These are phyloP conservation scores for Rosa rugosa DNA, from an alignment of 306 rosid species.

Conservation along the genomic window DNA sequence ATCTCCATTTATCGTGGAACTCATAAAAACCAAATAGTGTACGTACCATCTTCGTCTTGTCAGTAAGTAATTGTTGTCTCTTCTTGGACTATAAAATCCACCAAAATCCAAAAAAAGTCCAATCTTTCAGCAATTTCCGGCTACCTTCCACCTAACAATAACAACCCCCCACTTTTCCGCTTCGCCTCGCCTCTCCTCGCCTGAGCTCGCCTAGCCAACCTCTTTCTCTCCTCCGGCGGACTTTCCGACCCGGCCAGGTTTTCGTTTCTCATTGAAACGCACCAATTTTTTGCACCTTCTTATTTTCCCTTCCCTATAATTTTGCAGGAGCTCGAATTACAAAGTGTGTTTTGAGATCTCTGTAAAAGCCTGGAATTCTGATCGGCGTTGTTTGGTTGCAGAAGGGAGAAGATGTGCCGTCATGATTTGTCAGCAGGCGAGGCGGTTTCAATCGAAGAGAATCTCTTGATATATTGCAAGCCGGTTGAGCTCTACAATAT, in stretches of 20 bases:
- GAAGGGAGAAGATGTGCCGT: slow-evolving; percentile 64
- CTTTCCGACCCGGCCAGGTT: neutral
- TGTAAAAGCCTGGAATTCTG: neutral
- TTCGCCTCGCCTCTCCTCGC: neutral
- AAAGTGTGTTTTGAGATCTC: neutral
- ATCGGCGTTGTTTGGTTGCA: neutral
- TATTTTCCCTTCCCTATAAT: neutral
- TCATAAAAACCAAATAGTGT: too few species aligned
- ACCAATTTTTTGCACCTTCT: neutral
- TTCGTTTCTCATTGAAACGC: too few species aligned
- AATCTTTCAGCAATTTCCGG: neutral
- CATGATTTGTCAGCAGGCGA: slow-evolving; percentile 67
- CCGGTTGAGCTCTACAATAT: slow-evolving; percentile 96
- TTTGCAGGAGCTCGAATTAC: neutral
- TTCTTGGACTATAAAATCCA: too few species aligned
- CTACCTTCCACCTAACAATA: neutral
- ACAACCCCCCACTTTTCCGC: neutral
- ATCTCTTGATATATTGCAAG: slow-evolving; percentile 83
- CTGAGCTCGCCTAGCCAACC: neutral
- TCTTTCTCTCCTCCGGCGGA: neutral
- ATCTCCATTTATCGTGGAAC: too few species aligned
- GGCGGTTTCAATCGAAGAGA: slow-evolving; percentile 74
- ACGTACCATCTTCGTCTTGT: too few species aligned
- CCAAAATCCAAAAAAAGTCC: neutral
- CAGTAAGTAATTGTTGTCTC: too few species aligned